These are phyloP conservation scores for Colletotrichum sp. DNA, from an alignment of 2,329 filamentous ascomycete species.

Conservation along the genomic window DNA sequence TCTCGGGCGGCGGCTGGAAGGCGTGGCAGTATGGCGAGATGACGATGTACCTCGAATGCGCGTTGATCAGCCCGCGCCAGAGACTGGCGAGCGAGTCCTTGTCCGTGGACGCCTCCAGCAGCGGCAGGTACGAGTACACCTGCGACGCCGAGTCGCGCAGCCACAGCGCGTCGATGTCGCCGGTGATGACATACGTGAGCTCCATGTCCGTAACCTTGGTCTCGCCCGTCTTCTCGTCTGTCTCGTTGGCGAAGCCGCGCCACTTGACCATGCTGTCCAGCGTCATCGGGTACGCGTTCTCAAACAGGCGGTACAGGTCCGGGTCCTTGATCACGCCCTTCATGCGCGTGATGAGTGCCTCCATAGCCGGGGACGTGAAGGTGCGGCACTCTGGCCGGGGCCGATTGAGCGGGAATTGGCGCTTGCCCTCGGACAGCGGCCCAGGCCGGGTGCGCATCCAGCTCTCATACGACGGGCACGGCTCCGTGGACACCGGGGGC, in stretches of 20 bases:
- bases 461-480: not conserved
- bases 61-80: constrained; percentile 74
- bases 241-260: constrained; percentile 63
- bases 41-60: constrained; percentile 71
- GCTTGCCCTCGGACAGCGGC: constrained; percentile 66
- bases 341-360: constrained; percentile 66
- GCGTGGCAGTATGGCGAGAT: constrained; percentile 85
- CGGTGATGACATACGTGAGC: constrained; percentile 81
- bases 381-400: constrained; percentile 79
- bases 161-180: constrained; percentile 89
- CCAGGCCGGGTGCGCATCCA: constrained; percentile 17
- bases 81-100: constrained; percentile 67
- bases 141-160: constrained; percentile 82
- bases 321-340: constrained; percentile 46
- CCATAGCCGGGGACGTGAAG: constrained; percentile 78
- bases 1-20: constrained; percentile 84
- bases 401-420: constrained; percentile 80
- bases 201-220: constrained; percentile 51
- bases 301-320: constrained; percentile 80
- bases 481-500: not conserved
- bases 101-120: constrained; percentile 59
- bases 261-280: constrained; percentile 83
- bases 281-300: constrained; percentile 84
- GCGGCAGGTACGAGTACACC: constrained; percentile 69
- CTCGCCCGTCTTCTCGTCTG: constrained; percentile 24